Conservation (phyloP, 2,329 filamentous ascomycete species). For the Chaetomium sp. region DNA sequence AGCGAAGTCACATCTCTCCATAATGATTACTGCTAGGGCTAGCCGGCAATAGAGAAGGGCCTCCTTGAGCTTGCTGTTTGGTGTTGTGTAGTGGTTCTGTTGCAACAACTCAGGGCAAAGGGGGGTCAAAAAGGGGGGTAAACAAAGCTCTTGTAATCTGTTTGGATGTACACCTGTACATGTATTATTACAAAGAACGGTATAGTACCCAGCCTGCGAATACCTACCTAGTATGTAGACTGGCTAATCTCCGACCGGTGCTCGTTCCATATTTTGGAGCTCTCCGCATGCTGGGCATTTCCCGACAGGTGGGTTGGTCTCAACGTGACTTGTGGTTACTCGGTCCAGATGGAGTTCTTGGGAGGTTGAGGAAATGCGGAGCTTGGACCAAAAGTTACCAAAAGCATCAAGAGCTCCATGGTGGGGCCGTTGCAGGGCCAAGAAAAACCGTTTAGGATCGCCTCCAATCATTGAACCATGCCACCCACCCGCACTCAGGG, state of each 20-base stretch:
- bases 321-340: too few relatives aligned
- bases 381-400: background rate
- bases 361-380: background rate
- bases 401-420: background rate
- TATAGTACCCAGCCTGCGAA: too few relatives aligned
- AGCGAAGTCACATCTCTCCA: conserved; percentile 2
- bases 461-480: conserved; percentile 27
- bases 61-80: background rate
- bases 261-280: background rate
- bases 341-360: too few relatives aligned
- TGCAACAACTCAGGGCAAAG: background rate
- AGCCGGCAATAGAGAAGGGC: background rate
- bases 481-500: conserved; percentile 2
- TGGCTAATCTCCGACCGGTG: background rate
- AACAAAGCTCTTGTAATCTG: too few relatives aligned
- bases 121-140: background rate
- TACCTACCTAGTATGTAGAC: too few relatives aligned
- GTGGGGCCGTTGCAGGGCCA: conserved; percentile 9
- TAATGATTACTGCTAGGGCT: background rate
- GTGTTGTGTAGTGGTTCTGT: too few relatives aligned
- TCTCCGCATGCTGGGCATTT: background rate
- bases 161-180: too few relatives aligned
- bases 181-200: too few relatives aligned
- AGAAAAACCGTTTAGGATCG: conserved; percentile 6
- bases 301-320: background rate